phyloP scores from a whole-genome alignment of 1,284 basidiomycete species.

The Ganoderma boninense region DNA sequence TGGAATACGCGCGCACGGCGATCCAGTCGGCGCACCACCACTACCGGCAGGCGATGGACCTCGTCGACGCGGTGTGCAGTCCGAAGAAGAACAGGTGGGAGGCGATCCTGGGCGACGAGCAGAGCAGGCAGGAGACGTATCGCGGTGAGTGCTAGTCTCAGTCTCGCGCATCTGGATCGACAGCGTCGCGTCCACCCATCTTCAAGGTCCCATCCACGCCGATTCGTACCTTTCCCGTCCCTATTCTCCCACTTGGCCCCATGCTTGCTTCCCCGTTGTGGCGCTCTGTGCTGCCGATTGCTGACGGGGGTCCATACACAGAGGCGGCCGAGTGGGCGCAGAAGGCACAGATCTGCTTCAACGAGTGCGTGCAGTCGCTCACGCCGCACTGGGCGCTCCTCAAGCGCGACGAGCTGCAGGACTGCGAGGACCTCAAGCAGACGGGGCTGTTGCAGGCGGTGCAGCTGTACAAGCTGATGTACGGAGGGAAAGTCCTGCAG shows the following conservation, averaged over 20 bases:
- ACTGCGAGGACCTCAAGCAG: constrained; percentile 29
- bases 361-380: constrained; percentile 33
- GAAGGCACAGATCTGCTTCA: constrained; percentile 37
- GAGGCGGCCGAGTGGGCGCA: constrained; percentile 36
- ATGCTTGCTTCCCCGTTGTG: not conserved
- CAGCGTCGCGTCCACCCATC: not conserved
- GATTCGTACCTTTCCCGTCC: not conserved
- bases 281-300: not conserved
- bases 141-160: constrained; percentile 21
- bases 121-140: constrained; percentile 37
- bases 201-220: no score
- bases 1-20: constrained; percentile 30
- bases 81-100: constrained; percentile 33
- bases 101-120: constrained; percentile 37
- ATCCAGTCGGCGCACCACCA: constrained; percentile 37
- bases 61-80: constrained; percentile 36
- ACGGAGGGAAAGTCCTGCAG: constrained; percentile 34
- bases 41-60: constrained; percentile 35
- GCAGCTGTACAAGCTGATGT: constrained; percentile 37
- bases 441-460: constrained; percentile 36
- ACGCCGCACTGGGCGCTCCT: constrained; percentile 33
- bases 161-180: not conserved
- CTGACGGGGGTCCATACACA: constrained; percentile 1
- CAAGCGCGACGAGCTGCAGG: constrained; percentile 28
- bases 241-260: no score